phyloP scores from a whole-genome alignment of 768 basidiomycete genomes.

The Termitomyces sp. region DNA sequence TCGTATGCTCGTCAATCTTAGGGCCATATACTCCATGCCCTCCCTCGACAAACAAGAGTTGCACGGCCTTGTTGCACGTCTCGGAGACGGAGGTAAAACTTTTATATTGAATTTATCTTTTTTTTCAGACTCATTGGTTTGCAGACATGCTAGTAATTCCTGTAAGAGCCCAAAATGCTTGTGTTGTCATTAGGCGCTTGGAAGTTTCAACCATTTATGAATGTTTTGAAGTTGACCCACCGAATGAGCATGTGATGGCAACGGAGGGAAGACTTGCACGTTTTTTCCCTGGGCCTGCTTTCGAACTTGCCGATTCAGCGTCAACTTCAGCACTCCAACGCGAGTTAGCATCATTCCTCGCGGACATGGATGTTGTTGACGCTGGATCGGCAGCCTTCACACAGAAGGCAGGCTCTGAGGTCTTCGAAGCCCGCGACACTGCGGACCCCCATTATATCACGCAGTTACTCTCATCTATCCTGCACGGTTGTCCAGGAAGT shows the following conservation, averaged over 20 bases:
- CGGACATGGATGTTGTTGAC: conserved; percentile 28
- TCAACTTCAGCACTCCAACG: conserved; percentile 24
- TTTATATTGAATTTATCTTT: background rate
- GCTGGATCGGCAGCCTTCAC: conserved; percentile 29
- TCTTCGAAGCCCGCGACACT: conserved; percentile 34
- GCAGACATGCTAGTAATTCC: conserved; percentile 33
- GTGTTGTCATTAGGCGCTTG: conserved; percentile 31
- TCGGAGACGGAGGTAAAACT: conserved; percentile 17
- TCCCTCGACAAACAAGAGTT: conserved; percentile 7
- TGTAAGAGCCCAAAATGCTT: conserved; percentile 44
- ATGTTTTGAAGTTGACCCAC: conserved; percentile 40
- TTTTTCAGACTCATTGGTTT: background rate
- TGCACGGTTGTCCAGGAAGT: conserved; percentile 29
- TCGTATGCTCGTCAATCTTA: conserved; percentile 25
- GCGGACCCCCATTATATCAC: conserved; percentile 44
- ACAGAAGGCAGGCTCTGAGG: conserved; percentile 29
- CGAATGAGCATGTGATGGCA: conserved; percentile 28
- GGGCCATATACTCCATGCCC: conserved; percentile 1
- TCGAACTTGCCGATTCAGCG: conserved; percentile 25
- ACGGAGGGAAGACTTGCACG: conserved; percentile 37
- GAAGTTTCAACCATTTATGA: conserved; percentile 31
- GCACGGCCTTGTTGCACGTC: conserved; percentile 12
- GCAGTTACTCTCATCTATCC: conserved; percentile 41
- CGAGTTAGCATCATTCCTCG: conserved; percentile 35
- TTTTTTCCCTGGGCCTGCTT: conserved; percentile 42